Conservation (phyloP, 2,329 filamentous ascomycete species). For the Fusarium sp. region DNA sequence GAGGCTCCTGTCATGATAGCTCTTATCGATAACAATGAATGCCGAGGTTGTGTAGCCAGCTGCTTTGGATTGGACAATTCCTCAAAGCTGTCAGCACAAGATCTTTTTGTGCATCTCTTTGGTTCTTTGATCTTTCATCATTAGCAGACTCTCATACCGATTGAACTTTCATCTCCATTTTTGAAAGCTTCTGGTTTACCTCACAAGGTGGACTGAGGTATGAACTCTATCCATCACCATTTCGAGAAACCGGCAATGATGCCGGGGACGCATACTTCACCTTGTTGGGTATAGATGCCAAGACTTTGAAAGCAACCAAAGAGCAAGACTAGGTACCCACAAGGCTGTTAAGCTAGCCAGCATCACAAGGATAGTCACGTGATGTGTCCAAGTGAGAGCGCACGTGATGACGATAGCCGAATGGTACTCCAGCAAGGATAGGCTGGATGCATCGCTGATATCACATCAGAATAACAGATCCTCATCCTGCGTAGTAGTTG, state of each 20-base stretch:
- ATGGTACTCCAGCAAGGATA: no score
- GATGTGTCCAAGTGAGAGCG: not conserved
- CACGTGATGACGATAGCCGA: no score
- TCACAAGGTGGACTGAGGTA: not conserved
- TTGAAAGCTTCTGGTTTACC: not conserved
- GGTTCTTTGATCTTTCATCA: no score
- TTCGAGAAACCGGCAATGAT: slow-evolving; percentile 12
- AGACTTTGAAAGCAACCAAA: not conserved
- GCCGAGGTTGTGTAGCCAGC: not conserved
- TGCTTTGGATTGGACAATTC: slow-evolving; percentile 3
- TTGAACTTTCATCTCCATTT: not conserved
- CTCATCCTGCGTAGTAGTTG: not conserved
- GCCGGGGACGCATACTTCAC: slow-evolving; percentile 21
- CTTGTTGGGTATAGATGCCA: slow-evolving; percentile 18
- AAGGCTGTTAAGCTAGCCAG: slow-evolving; percentile 7
- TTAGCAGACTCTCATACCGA: not conserved
- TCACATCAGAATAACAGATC: not conserved
- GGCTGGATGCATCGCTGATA: not conserved
- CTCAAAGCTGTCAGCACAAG: no score
- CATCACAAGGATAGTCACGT: not conserved
- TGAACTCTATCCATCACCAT: not conserved
- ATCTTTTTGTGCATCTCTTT: no score
- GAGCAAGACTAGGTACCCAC: not conserved
- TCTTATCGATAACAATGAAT: slow-evolving; percentile 31
- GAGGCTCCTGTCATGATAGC: slow-evolving; percentile 28